Evolutionary conservation across 148 eudicot genomes (phyloP).

Genomic region (Vaccinium darrowii): DNA sequence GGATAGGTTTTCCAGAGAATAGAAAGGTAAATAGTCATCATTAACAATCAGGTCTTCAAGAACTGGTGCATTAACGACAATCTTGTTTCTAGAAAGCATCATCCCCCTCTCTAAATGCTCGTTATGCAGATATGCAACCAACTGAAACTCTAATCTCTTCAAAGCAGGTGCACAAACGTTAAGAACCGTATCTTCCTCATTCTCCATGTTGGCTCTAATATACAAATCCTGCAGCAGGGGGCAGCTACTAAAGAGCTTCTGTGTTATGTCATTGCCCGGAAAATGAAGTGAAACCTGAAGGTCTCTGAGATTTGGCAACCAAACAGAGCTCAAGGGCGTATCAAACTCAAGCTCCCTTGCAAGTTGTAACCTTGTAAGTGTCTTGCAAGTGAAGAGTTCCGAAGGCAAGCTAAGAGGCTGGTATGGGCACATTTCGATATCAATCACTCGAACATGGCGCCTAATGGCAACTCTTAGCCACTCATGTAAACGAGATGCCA

Average conservation of each 20-base stretch:
- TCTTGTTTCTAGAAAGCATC: background rate
- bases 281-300: constrained; percentile 3
- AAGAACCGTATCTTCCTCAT: background rate
- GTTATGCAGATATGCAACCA: background rate
- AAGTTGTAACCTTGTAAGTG: background rate
- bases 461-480: constrained; percentile 12
- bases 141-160: background rate
- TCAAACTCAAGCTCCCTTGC: background rate
- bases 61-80: constrained; percentile 7
- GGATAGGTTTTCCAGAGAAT: background rate
- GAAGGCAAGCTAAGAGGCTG: background rate
- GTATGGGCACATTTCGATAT: background rate
- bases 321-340: background rate
- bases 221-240: constrained; percentile 9
- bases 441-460: constrained; percentile 7
- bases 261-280: background rate
- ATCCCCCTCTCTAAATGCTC: background rate
- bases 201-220: background rate
- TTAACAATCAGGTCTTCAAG: constrained; percentile 8
- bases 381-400: constrained; percentile 17
- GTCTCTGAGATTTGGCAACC: constrained; percentile 12
- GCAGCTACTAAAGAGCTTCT: constrained; percentile 16
- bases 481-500: constrained; percentile 9
- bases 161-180: background rate
- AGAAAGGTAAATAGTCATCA: background rate